Evolutionary conservation across 139 green algal genomes (phyloP).

Genomic region (Volvox africanus): DNA sequence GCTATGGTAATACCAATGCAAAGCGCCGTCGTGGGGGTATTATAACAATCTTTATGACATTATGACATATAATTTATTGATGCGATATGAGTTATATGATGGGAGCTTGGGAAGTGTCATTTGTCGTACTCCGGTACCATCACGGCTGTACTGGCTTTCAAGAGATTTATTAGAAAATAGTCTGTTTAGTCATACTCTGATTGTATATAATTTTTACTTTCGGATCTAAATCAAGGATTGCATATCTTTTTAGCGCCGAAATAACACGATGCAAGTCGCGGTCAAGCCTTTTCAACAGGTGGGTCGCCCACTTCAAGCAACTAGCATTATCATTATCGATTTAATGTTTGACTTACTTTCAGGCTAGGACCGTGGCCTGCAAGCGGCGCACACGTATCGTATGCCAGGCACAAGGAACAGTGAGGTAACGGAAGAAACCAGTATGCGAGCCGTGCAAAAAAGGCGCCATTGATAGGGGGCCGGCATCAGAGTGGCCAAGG

Average conservation of each 20-base stretch:
- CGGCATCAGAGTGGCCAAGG: too few relatives aligned
- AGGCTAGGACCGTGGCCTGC: neutral
- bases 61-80: too few relatives aligned
- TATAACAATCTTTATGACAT: too few relatives aligned
- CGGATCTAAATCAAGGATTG: neutral
- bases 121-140: neutral
- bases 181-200: too few relatives aligned
- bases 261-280: neutral
- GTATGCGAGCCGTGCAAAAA: too few relatives aligned
- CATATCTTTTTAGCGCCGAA: neutral
- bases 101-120: neutral
- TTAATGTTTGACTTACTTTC: neutral
- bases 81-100: too few relatives aligned
- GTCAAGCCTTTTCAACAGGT: slow-evolving; percentile 1
- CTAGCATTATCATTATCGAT: neutral
- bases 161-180: too few relatives aligned
- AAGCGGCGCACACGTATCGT: neutral
- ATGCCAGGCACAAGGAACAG: slow-evolving; percentile 24
- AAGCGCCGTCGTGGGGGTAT: too few relatives aligned
- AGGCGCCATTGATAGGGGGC: too few relatives aligned
- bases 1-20: too few relatives aligned
- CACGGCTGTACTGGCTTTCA: neutral
- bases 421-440: neutral
- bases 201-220: too few relatives aligned
- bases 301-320: neutral